Base-by-base conservation (phyloP, 768 basidiomycete genomes). In the Mycena filopes region DNA sequence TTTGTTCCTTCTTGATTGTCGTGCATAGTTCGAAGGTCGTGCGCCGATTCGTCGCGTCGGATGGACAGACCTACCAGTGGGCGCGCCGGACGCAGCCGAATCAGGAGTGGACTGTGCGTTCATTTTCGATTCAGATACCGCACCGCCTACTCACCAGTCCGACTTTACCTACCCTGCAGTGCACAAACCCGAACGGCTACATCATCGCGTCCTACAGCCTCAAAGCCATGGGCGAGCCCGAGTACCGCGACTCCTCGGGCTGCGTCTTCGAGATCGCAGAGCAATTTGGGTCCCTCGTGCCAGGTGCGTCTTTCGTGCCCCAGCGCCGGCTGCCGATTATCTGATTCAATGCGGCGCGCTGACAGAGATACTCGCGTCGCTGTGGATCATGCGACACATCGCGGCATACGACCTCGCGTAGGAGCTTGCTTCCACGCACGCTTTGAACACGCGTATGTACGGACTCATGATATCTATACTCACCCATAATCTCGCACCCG, bases 351-450 rank as follows among this genome's bases (percentile, higher is more conserved):
- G n/a, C 40, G 38, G 50, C 12, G 13, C 9, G 15, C 10, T 9
- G 50, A 63, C 74, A 90, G 89, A 90, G 66, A 73, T 90, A 58
- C 79, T 91, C 13, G 86, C 87, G 4, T 84, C 88, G 1, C 72
- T 89, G 46, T 82, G 83, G 74, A 87, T 90, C 66, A 87, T 91
- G 87, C 83, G 88, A 13, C 86, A 89, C 70, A 89, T 90, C 31
- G 81, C 73, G 8, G 76, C 79, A 38, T 78, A 87, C 66, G 76
- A 82, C 47, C 67, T 84, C 36, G 9, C 36, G 11, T 36, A 36
- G n/a, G n/a, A n/a, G n/a, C n/a, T n/a, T n/a, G n/a, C n/a, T n/a
- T n/a, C n/a, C n/a, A n/a, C n/a, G n/a, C n/a, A n/a, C n/a, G n/a
- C n/a, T n/a, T n/a, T n/a, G n/a, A n/a, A n/a, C n/a, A n/a, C n/a